Percentiles rank a stretch among this genome's conserved stretches.
Conservation (phyloP, 2,329 filamentous ascomycete species). For the Botrytis hyacinthi region DNA sequence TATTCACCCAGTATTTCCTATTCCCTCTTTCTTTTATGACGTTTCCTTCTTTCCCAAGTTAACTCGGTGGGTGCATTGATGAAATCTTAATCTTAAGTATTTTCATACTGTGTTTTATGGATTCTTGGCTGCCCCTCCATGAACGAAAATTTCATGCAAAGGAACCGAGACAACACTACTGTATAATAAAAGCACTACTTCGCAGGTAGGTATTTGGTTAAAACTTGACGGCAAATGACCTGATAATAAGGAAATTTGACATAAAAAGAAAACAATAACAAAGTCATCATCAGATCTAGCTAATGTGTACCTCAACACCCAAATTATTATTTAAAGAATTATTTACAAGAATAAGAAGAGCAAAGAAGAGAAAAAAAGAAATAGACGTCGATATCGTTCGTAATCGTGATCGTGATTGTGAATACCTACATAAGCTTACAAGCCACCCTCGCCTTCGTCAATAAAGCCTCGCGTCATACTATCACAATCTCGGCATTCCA, state of each 20-base stretch:
- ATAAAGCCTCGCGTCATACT: slow-evolving; percentile 23
- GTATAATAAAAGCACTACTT: not conserved
- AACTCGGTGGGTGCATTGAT: not conserved
- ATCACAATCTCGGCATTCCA: slow-evolving; percentile 7
- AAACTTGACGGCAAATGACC: not conserved
- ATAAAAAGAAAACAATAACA: not conserved
- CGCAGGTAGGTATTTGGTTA: not conserved
- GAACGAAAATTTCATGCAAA: slow-evolving; percentile 9
- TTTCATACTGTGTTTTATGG: slow-evolving; percentile 14
- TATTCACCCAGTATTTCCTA: not conserved
- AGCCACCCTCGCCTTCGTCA: slow-evolving; percentile 6
- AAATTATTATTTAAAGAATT: not conserved
- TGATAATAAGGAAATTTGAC: not conserved
- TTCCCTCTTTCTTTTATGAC: not conserved
- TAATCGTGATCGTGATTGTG: not conserved
- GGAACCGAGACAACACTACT: not conserved
- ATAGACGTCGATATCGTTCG: not conserved
- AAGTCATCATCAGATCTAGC: not conserved
- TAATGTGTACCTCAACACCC: not conserved
- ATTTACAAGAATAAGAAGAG: not conserved
- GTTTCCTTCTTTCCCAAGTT: not conserved
- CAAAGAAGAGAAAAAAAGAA: not conserved
- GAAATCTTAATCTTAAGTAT: not conserved
- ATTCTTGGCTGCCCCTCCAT: slow-evolving; percentile 22
- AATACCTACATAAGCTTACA: not conserved